Percentiles rank a stretch among this genome's conserved stretches.
Evolutionary conservation across 164 flowering plant genomes (phyloP).

Genomic region (Annona cherimola): DNA sequence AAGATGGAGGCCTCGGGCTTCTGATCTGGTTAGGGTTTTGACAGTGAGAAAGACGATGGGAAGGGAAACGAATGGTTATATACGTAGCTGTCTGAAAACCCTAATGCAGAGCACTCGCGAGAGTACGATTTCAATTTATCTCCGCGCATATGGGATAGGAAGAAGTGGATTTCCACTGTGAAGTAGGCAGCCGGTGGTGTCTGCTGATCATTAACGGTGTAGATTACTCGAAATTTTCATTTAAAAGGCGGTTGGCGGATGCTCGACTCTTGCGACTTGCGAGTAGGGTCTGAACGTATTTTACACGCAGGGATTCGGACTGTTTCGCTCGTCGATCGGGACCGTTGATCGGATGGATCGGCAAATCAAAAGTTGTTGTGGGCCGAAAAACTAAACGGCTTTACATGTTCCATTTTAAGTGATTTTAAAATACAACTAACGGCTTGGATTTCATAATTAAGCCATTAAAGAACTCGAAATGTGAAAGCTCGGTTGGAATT

Average conservation of each 20-base stretch:
- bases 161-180: too few species aligned
- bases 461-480: too few species aligned
- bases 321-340: not conserved
- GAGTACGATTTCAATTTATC: not conserved
- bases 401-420: too few species aligned
- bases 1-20: not conserved
- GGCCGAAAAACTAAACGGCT: too few species aligned
- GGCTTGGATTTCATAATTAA: too few species aligned
- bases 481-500: too few species aligned
- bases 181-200: too few species aligned
- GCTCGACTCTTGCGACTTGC: not conserved
- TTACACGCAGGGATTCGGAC: too few species aligned
- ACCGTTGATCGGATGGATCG: not conserved
- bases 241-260: not conserved
- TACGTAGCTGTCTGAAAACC: not conserved
- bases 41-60: not conserved
- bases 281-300: not conserved
- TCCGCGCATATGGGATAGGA: not conserved
- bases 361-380: too few species aligned
- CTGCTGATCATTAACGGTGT: not conserved
- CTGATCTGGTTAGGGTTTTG: not conserved
- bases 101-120: not conserved
- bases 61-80: not conserved
- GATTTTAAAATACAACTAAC: too few species aligned
- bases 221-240: not conserved